These are phyloP conservation scores for Apophysomyces ossiformis DNA, from an alignment of 371 early-diverging fungal genomes.

Conservation along the genomic window DNA sequence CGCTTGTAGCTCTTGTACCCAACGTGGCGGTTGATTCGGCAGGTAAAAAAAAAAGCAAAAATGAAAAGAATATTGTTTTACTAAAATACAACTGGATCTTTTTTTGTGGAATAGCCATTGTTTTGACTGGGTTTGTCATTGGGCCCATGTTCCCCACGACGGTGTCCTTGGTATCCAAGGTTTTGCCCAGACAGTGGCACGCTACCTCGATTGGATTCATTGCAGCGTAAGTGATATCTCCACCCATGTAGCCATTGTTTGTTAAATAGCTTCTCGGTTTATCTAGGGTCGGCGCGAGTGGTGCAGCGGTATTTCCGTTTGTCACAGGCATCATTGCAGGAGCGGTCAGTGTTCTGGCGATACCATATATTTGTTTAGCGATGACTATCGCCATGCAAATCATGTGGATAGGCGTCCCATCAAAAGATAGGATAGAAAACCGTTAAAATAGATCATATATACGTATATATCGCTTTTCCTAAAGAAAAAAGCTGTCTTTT, in stretches of 20 bases:
- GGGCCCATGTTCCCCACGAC: slow-evolving; percentile 44
- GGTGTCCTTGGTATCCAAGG: slow-evolving; percentile 34
- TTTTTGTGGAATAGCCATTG: slow-evolving; percentile 15
- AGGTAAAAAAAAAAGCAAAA: slow-evolving; percentile 17
- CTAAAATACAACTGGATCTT: neutral
- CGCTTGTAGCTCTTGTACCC: slow-evolving; percentile 19
- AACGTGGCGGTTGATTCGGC: slow-evolving; percentile 24
- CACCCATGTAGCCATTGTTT: neutral
- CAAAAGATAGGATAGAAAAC: neutral
- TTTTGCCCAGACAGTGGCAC: slow-evolving; percentile 31
- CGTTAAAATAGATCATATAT: too few species aligned
- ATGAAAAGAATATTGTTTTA: neutral
- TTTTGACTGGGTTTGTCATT: slow-evolving; percentile 27
- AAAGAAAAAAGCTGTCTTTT: too few species aligned
- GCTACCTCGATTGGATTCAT: slow-evolving; percentile 42
- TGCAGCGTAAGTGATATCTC: slow-evolving; percentile 26
- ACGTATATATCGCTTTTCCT: too few species aligned
- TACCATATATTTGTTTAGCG: slow-evolving; percentile 25
- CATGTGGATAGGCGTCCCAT: slow-evolving; percentile 28
- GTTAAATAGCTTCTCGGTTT: neutral
- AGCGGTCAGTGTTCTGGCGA: slow-evolving; percentile 25
- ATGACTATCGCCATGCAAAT: slow-evolving; percentile 31
- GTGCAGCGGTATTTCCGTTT: slow-evolving; percentile 37
- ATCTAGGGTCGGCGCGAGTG: slow-evolving; percentile 32
- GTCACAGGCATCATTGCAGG: slow-evolving; percentile 33